Base-by-base conservation (phyloP, 805 yeast species). In the Saturnispora silvae region DNA sequence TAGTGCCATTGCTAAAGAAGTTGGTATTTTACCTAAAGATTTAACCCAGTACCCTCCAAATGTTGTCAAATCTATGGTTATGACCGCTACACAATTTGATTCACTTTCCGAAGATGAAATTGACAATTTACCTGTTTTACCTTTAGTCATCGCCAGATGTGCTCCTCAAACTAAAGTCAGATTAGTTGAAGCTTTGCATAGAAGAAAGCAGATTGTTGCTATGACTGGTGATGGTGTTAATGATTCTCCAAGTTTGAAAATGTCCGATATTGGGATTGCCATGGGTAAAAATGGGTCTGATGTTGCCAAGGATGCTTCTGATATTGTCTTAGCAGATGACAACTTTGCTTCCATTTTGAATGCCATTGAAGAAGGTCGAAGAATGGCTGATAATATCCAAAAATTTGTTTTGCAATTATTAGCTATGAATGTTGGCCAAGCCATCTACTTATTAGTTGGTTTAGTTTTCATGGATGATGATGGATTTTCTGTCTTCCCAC, bases 201-300 rank as follows among this genome's bases (percentile, higher is more conserved):
- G 70, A 50, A 72, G 72, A 56, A 59, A 67, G 44, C 63, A 75
- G 52, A 68, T 75, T 57, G 68, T 78, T 58, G 89, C 89, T 15
- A 81, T 81, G 89, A 78, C 85, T 20, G 85, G 85, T 44, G 89
- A 81, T 54, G 89, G 89, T 45, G 87, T 81, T 31, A 81, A 81
- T 54, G 89, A 81, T 53, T 78, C 86, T 2, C 89, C 89, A 19
- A 72, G 81, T 25, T 63, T 81, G 57, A 80, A 80, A 54, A 74
- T 65, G 45, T 80, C 89, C 3, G 86, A 81, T 56, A 83, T 81
- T 40, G 89, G 89, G 46, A 79, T 81, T 55, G 85, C 89, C 9
- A 81, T 81, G 89, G 89, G 89, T 33, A 64, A 74, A 60, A 72
- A 78, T 43, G 89, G 89, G 4, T 75, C 83, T 10, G 89, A 81